Conservation (phyloP, 306 rosid genomes). For the Bauhinia variegata region DNA sequence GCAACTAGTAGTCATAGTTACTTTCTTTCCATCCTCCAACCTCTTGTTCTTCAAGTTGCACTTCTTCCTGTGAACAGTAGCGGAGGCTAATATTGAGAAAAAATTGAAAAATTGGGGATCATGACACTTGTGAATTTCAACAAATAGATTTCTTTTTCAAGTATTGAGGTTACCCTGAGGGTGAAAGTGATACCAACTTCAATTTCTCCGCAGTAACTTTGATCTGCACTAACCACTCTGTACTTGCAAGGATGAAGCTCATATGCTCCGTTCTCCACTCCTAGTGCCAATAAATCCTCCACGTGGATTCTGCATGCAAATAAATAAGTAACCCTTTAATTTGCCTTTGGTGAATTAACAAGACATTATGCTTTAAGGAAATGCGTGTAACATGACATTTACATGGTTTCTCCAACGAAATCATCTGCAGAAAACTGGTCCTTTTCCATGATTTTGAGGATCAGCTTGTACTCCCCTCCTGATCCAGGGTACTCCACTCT, state of each 20-base stretch:
- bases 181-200: slow-evolving; percentile 65
- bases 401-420: slow-evolving; percentile 73
- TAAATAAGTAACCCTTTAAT: no score
- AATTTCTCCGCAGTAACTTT: slow-evolving; percentile 64
- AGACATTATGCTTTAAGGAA: background rate
- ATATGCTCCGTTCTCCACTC: slow-evolving; percentile 64
- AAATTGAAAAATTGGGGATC: no score
- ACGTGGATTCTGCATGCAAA: slow-evolving; percentile 40
- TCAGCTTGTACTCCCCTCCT: slow-evolving; percentile 65
- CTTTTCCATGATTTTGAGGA: slow-evolving; percentile 72
- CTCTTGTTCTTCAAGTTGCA: slow-evolving; percentile 42
- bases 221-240: slow-evolving; percentile 49
- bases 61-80: slow-evolving; percentile 50
- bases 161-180: slow-evolving; percentile 42
- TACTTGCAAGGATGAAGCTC: slow-evolving; percentile 56
- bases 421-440: slow-evolving; percentile 82
- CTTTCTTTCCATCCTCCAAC: slow-evolving; percentile 85
- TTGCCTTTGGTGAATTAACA: background rate
- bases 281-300: slow-evolving; percentile 61
- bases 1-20: no score
- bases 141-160: background rate
- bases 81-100: slow-evolving; percentile 20
- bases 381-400: slow-evolving; percentile 41
- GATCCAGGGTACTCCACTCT: slow-evolving; percentile 82
- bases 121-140: no score